Conservation (phyloP, 208 protist genomes). For the Acanthamoeba polyphaga region DNA sequence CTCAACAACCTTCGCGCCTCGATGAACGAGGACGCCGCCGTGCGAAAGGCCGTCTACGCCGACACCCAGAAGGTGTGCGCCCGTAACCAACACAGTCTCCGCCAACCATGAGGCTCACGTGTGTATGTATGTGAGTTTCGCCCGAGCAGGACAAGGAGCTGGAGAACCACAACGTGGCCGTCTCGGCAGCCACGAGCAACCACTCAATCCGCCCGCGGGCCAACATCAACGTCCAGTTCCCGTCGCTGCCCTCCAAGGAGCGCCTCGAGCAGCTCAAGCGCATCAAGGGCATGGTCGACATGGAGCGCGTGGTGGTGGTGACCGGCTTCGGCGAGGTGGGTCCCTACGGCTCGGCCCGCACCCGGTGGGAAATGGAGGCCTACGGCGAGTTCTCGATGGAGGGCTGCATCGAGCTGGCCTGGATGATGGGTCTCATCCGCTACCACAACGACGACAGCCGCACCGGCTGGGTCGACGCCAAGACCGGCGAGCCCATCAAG, state of each 20-base stretch:
- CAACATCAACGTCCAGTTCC: constrained; percentile 84
- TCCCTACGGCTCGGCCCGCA: constrained; percentile 88
- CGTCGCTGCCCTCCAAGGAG: constrained; percentile 76
- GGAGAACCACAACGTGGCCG: neutral
- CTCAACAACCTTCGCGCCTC: constrained; percentile 67
- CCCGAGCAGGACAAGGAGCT: constrained; percentile 43
- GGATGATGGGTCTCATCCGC: constrained; percentile 91
- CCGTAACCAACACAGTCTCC: too few species aligned
- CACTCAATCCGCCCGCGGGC: constrained; percentile 60
- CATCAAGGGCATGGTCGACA: constrained; percentile 88
- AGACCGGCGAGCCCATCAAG: constrained; percentile 82
- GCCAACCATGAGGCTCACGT: too few species aligned
- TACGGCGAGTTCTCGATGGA: constrained; percentile 90
- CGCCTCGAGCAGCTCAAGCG: constrained; percentile 75
- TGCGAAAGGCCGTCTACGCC: constrained; percentile 71
- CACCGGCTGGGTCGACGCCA: constrained; percentile 89
- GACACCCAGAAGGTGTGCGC: neutral
- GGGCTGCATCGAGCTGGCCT: constrained; percentile 91
- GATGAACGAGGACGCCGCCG: constrained; percentile 78
- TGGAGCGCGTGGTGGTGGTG: constrained; percentile 87
- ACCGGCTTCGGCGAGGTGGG: constrained; percentile 91
- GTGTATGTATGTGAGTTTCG: too few species aligned
- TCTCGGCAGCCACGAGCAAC: neutral
- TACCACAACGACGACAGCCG: constrained; percentile 77
- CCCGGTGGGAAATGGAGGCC: constrained; percentile 90